Evolutionary conservation across 2,329 filamentous ascomycete genomes (phyloP), one percentile per base, ranked within the genome.

Genomic region (Arachnomyces sp.): DNA sequence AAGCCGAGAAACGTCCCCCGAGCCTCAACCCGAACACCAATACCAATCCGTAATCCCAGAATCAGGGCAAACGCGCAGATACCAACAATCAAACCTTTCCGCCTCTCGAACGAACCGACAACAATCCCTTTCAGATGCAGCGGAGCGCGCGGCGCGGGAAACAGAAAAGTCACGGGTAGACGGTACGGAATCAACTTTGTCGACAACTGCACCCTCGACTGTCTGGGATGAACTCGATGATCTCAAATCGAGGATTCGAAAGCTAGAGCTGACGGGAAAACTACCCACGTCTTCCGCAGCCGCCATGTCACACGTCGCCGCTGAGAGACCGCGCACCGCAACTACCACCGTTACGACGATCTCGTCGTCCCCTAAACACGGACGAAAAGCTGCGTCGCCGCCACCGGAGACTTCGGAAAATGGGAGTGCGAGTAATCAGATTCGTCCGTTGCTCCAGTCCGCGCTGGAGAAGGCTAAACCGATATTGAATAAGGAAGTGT

Each of bases 141-240:
- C 55, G 6, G 61, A 62, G 41, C 57, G 54, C 40, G 53, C 48
- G 36, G 60, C 47, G 43, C 49, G 50, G 39, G 61, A 58, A 8
- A 38, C 44, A n/a, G 61, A 65, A 16, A 60, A 56, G 38, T 38
- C 61, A 20, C 55, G 58, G 38, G 52, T 57, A 14, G 81, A 89
- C 53, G 82, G 81, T 7, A 88, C 87, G 0, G 87, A 92, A 53
- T 96, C 92, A 0, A 90, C 84, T 0, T 74, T 84, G 28, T 96
- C 92, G 0, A 92, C 86, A 1, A 88, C 82, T 1, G 87, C 86
- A 1, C 86, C 89, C 9, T 93, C 88, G 2, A 95, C 88, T 0
- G 86, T 98, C 2, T 98, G 92, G 92, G 92, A 96, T 58, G 92
- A 98, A 62, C 67, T 98, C 18, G 92, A 96, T 52, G 92, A 96